Base-by-base conservation (phyloP, 2,329 filamentous ascomycete genomes). In the Chalara sp. region DNA sequence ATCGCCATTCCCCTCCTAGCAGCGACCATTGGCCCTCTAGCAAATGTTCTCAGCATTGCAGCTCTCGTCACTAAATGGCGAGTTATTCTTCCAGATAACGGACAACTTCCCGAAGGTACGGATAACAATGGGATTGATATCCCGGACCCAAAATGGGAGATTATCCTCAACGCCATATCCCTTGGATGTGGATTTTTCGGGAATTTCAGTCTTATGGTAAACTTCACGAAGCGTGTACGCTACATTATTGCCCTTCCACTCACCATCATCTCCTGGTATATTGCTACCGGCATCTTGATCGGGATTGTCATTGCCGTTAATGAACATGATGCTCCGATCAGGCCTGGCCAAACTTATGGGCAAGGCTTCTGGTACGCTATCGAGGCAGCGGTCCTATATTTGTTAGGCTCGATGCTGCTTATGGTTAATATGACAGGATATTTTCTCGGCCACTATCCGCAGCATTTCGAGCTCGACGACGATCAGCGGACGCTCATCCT, bases 351-450 rank as follows among this genome's bases (percentile, higher is more conserved):
- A 63, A 76, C 58, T 60, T 86, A 84, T 63, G 84, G 81, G 0
- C 81, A 87, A 63, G 83, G 82, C 0, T 87, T 80, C 61, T 87
- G 83, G 81, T 81, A 86, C 60, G 84, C 79, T 1, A 72, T 87
- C 10, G 76, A 84, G 28, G 82, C 83, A 1, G 79, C 82, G 2
- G 65, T 71, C 1, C 70, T 86, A 6, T 87, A 87, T 63, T 71
- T 82, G 41, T 61, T 84, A 12, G 79, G 82, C 53, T 79, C 79
- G 5, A 72, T 80, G 63, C 71, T 85, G 6, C 67, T 87, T 1
- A 81, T 86, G 74, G 66, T 84, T 54, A 87, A 87, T 56, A 85
- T 87, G 80, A 66, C 84, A 13, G 83, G 83, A 2, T 86, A 84
- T 56, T 80, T 85, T 51, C 70, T 84, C 0, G 83, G 83, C 1